Percentiles rank a stretch among this genome's conserved stretches.
These are phyloP conservation scores for Leucoagaricus sp. DNA, from an alignment of 1,284 basidiomycete genomes.

Conservation along the genomic window DNA sequence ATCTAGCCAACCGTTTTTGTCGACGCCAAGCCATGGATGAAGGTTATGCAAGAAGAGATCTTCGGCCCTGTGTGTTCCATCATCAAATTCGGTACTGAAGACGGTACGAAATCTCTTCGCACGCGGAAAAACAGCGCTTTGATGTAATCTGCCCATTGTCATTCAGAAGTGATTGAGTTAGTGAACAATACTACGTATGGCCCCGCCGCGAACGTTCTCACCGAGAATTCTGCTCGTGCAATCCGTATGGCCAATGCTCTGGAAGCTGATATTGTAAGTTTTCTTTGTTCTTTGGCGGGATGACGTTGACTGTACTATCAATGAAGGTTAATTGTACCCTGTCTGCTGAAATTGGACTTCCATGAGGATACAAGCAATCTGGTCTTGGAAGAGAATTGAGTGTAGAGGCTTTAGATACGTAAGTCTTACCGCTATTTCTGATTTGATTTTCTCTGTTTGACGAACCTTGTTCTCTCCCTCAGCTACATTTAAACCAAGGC, in stretches of 20 bases:
- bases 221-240: conserved; percentile 73
- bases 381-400: conserved; percentile 86
- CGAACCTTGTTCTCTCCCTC: too few species aligned
- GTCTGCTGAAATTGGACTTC: conserved; percentile 57
- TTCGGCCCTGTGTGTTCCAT: conserved; percentile 80
- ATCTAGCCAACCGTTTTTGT: conserved; percentile 83
- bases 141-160: not conserved
- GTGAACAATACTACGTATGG: conserved; percentile 88
- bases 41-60: conserved; percentile 85
- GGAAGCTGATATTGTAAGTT: conserved; percentile 72
- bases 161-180: conserved; percentile 65
- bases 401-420: conserved; percentile 73
- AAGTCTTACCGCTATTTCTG: too few species aligned
- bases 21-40: conserved; percentile 72
- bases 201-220: conserved; percentile 82
- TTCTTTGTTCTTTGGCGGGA: not conserved
- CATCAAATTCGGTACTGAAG: conserved; percentile 65
- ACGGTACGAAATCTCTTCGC: conserved; percentile 22
- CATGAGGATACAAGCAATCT: conserved; percentile 85
- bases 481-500: too few species aligned
- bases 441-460: too few species aligned
- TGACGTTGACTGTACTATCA: conserved; percentile 12
- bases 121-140: not conserved
- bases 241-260: conserved; percentile 72
- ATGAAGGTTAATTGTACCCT: conserved; percentile 74